Base-by-base conservation (phyloP, 192 early-diverging fungal species). In the Entomortierella beljakovae region DNA sequence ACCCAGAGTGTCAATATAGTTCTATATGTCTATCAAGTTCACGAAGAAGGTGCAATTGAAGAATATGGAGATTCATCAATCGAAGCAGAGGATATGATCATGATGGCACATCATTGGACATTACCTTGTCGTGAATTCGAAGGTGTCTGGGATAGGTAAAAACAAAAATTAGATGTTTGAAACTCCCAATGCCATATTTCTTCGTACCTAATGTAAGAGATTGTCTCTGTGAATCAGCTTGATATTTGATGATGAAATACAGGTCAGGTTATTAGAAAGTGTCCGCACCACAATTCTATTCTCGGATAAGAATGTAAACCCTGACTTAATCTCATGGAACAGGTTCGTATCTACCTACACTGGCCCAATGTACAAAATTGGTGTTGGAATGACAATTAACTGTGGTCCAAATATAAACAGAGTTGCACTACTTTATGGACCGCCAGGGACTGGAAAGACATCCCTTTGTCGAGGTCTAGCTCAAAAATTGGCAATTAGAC, bases 371-470 rank as follows among this genome's bases (percentile, higher is more conserved):
- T n/a, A n/a, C n/a, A n/a, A n/a, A n/a, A n/a, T n/a, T n/a, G n/a
- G n/a, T n/a, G n/a, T n/a, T n/a, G n/a, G n/a, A n/a, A n/a, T n/a
- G n/a, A n/a, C 29, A 25, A 28, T 32, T 79, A 66, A 28, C 52
- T 57, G n/a, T n/a, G 11, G 28, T 60, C 25, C 0, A 16, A 34
- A 20, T 52, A n/a, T 22, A n/a, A 48, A 43, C 28, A 83, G 83
- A 25, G 88, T 91, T 26, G 80, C 83, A 4, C 63, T 92, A 22
- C 80, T 93, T 31, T 85, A 93, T 74, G 92, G 92, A 4, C 91
- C 91, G 16, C 90, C 90, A 11, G 90, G 88, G 28, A 90, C 88
- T 54, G 91, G 91, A 15, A 91, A 92, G 66, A 91, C 89, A 3
- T 86, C 90, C 26, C 82, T 94, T 26, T 92, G 87, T 61, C 62